Evolutionary conservation across 1,284 basidiomycete genomes (phyloP).

Genomic region (Wallemia mellicola): DNA sequence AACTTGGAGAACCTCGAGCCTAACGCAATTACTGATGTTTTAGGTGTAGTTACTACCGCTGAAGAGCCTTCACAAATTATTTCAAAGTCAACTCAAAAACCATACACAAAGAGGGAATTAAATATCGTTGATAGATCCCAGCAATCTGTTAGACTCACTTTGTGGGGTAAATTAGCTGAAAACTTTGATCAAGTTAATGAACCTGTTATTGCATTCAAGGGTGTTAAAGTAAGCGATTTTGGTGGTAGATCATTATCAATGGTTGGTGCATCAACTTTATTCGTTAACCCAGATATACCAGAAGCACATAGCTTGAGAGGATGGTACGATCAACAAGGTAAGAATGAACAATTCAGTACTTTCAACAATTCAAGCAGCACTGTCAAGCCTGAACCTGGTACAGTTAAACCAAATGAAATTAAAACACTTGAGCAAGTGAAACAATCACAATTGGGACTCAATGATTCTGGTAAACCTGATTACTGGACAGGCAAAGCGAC

Average conservation of each 20-base stretch:
- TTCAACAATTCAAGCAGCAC: slow-evolving; percentile 23
- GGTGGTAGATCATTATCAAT: slow-evolving; percentile 57
- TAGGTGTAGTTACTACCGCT: slow-evolving; percentile 57
- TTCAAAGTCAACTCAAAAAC: slow-evolving; percentile 37
- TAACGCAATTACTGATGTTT: slow-evolving; percentile 45
- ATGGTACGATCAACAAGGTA: slow-evolving; percentile 29
- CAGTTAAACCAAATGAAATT: slow-evolving; percentile 37
- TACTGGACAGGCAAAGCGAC: slow-evolving; percentile 60
- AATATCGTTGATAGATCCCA: slow-evolving; percentile 59
- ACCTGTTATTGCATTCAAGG: slow-evolving; percentile 72
- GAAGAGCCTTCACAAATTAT: slow-evolving; percentile 35
- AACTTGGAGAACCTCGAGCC: slow-evolving; percentile 34
- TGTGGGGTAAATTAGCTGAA: slow-evolving; percentile 93
- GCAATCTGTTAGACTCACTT: slow-evolving; percentile 52
- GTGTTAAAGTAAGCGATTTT: slow-evolving; percentile 80
- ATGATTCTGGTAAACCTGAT: slow-evolving; percentile 33
- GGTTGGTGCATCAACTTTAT: slow-evolving; percentile 36
- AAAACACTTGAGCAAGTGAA: slow-evolving; percentile 56
- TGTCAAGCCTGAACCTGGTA: slow-evolving; percentile 24
- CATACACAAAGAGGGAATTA: slow-evolving; percentile 56
- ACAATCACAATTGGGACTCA: slow-evolving; percentile 40
- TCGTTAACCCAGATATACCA: slow-evolving; percentile 57
- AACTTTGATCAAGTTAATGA: slow-evolving; percentile 28
- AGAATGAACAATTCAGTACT: slow-evolving; percentile 5
- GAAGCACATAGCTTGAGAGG: slow-evolving; percentile 63